Percentiles rank a stretch among this genome's conserved stretches.
Evolutionary conservation across 352 stramenopile genomes (phyloP).

Genomic region (Phytophthora sp.): DNA sequence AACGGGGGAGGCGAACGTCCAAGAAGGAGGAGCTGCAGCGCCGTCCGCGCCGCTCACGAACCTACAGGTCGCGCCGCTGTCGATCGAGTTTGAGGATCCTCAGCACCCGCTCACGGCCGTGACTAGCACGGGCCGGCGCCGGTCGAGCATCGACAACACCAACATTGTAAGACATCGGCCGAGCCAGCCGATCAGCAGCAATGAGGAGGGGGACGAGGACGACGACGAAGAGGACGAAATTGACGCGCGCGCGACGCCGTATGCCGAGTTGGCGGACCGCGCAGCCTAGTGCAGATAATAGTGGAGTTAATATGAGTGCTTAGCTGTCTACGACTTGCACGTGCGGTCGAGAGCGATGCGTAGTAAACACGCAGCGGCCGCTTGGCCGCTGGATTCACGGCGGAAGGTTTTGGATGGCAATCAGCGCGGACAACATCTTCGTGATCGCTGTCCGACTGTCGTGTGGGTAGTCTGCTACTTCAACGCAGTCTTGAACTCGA

Average conservation of each 20-base stretch:
- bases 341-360: slow-evolving; percentile 9
- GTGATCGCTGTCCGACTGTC: no score
- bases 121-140: slow-evolving; percentile 28
- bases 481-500: no score
- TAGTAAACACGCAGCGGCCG: not conserved
- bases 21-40: not conserved
- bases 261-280: slow-evolving; percentile 21
- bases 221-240: slow-evolving; percentile 18
- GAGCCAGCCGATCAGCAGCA: slow-evolving; percentile 11
- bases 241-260: slow-evolving; percentile 19
- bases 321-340: slow-evolving; percentile 6
- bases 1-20: not conserved
- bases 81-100: slow-evolving; percentile 39
- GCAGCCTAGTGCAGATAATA: slow-evolving; percentile 10
- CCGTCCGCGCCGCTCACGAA: slow-evolving; percentile 5
- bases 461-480: no score
- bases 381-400: no score
- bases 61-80: slow-evolving; percentile 27
- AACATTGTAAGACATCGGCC: slow-evolving; percentile 24
- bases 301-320: slow-evolving; percentile 31
- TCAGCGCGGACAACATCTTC: not conserved
- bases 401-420: not conserved
- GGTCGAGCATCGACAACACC: slow-evolving; percentile 30
- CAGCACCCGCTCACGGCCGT: slow-evolving; percentile 35
- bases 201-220: slow-evolving; percentile 10